A percentile compares a stretch with the other conserved stretches of the same genome.
phyloP scores from a whole-genome alignment of 176 grass and related monocot species.

The Aegilops sharonensis region DNA sequence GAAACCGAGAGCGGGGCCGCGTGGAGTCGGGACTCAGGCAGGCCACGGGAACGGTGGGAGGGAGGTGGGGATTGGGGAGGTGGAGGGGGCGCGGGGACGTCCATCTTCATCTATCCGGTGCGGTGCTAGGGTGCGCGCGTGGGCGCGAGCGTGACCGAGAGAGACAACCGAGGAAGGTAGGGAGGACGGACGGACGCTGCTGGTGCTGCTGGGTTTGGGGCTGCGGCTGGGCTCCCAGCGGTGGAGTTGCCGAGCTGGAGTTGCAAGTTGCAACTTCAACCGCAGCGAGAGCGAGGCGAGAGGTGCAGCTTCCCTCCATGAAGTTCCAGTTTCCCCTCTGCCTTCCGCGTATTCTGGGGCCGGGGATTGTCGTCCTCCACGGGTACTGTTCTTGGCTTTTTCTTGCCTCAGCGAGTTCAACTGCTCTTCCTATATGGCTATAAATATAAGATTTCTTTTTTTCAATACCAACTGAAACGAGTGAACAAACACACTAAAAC shows the following conservation, averaged over 20 bases:
- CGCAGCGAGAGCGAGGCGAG: background rate
- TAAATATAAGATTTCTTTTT: too few species aligned
- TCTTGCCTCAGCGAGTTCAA: too few species aligned
- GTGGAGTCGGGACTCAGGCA: constrained; percentile 12
- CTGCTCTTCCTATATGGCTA: too few species aligned
- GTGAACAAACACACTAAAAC: too few species aligned
- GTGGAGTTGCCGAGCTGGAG: background rate
- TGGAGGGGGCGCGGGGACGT: background rate
- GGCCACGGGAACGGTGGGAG: constrained; percentile 13
- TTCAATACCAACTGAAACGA: too few species aligned
- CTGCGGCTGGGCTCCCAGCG: background rate
- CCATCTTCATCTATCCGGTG: constrained; percentile 39
- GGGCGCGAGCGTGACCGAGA: constrained; percentile 7
- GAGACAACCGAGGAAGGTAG: background rate
- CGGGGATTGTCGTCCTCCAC: too few species aligned
- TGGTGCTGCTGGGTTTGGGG: background rate
- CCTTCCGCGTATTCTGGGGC: too few species aligned
- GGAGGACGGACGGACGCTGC: background rate
- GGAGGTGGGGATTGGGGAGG: constrained; percentile 1
- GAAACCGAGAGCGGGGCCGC: constrained; percentile 21
- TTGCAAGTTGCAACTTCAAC: background rate
- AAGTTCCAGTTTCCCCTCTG: too few species aligned
- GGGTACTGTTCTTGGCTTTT: too few species aligned
- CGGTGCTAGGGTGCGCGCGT: background rate
- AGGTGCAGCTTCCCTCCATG: background rate